Conservation (phyloP, 352 stramenopile genomes). For the Globisporangium viniferum region DNA sequence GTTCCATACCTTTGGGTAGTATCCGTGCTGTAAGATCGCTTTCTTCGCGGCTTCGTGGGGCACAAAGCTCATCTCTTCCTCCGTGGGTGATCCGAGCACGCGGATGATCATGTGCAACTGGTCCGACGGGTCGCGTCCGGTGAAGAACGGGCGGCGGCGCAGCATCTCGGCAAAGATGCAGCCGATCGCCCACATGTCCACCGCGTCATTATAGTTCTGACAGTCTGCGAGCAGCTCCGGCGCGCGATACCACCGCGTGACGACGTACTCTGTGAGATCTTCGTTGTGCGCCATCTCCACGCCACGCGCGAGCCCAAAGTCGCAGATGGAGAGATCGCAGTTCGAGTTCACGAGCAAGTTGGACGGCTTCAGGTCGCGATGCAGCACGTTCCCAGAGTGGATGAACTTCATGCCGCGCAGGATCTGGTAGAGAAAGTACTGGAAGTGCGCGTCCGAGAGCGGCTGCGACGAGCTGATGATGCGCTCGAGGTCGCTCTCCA, state of each 20-base stretch:
- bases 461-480: constrained; percentile 89
- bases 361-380: constrained; percentile 86
- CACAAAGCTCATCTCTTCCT: constrained; percentile 97
- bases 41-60: constrained; percentile 90
- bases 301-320: constrained; percentile 91
- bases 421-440: constrained; percentile 91
- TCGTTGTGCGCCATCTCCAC: constrained; percentile 85
- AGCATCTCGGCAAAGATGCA: constrained; percentile 99
- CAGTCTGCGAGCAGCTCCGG: constrained; percentile 86
- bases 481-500: constrained; percentile 90
- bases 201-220: constrained; percentile 95
- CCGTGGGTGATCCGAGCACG: constrained; percentile 92
- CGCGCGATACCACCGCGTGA: constrained; percentile 88
- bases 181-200: constrained; percentile 96
- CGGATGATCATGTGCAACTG: constrained; percentile 86
- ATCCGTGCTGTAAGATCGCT: constrained; percentile 79
- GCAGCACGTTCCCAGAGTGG: constrained; percentile 95
- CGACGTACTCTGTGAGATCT: constrained; percentile 87
- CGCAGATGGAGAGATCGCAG: constrained; percentile 88
- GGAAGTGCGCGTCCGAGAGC: constrained; percentile 85
- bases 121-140: constrained; percentile 73
- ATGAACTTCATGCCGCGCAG: constrained; percentile 97
- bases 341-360: constrained; percentile 91
- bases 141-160: constrained; percentile 91
- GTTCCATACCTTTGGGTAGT: constrained; percentile 68